Conservation (phyloP, 495 filamentous ascomycete genomes). For the Opeltia flavorubescens region DNA sequence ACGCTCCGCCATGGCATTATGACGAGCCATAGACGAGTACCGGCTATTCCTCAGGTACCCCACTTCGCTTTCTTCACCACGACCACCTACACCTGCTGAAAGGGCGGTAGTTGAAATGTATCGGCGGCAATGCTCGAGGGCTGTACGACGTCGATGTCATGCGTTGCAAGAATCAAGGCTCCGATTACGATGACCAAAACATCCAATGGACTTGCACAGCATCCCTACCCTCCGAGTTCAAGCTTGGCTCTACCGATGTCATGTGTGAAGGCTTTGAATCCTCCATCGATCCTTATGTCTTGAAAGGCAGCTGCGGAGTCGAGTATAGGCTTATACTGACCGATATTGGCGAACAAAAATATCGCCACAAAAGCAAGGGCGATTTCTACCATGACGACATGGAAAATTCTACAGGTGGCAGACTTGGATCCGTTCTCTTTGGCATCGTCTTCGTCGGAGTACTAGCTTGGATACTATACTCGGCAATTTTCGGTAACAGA, state of each 20-base stretch:
- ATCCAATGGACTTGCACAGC: constrained; percentile 85
- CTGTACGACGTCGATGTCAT: constrained; percentile 64
- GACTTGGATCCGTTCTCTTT: constrained; percentile 28
- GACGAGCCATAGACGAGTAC: constrained; percentile 63
- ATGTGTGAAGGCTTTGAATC: constrained; percentile 77
- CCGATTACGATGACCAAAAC: constrained; percentile 52
- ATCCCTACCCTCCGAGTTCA: constrained; percentile 65
- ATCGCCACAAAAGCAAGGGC: constrained; percentile 26
- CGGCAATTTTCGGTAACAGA: constrained; percentile 9
- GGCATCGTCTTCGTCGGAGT: constrained; percentile 29
- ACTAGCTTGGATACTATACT: constrained; percentile 21
- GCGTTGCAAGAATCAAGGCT: constrained; percentile 77
- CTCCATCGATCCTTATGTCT: constrained; percentile 63
- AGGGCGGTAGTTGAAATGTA: constrained; percentile 48
- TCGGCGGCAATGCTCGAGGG: constrained; percentile 45
- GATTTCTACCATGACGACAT: constrained; percentile 11
- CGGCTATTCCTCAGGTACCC: constrained; percentile 54
- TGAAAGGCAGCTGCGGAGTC: constrained; percentile 85
- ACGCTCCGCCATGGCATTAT: constrained; percentile 51
- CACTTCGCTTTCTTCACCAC: not conserved
- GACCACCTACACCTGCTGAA: not conserved
- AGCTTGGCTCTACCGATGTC: constrained; percentile 81
- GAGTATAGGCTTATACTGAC: constrained; percentile 80
- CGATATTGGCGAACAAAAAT: constrained; percentile 60
- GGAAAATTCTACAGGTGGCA: not conserved